Percentiles rank a stretch among this genome's conserved stretches.
phyloP scores from a whole-genome alignment of 2,329 filamentous ascomycete genomes.

The Alternaria arbusti region DNA sequence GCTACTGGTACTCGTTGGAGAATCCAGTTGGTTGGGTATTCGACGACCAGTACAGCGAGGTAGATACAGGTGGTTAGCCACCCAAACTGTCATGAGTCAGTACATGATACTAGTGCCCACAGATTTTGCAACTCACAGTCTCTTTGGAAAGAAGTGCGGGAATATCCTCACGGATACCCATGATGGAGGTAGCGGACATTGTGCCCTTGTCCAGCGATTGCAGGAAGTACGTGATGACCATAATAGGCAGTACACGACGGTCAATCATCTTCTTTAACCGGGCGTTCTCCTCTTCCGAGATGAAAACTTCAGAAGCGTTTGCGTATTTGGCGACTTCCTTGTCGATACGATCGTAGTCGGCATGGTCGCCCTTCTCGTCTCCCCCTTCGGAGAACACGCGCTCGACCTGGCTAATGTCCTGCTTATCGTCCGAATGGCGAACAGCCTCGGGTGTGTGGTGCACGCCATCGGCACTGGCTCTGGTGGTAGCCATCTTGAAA shows the following conservation, averaged over 20 bases:
- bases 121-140: conserved; percentile 26
- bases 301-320: conserved; percentile 59
- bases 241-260: conserved; percentile 69
- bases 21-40: conserved; percentile 73
- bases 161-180: conserved; percentile 60
- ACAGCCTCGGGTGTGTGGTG: conserved; percentile 22
- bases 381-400: conserved; percentile 53
- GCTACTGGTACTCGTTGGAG: conserved; percentile 70
- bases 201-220: conserved; percentile 72
- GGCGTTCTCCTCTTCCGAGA: conserved; percentile 65
- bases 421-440: conserved; percentile 27
- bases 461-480: conserved; percentile 23
- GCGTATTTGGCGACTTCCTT: conserved; percentile 75
- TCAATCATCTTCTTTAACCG: conserved; percentile 71
- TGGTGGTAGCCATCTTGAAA: conserved; percentile 28
- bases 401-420: conserved; percentile 56
- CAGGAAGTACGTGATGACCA: conserved; percentile 77
- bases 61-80: conserved; percentile 80
- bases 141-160: conserved; percentile 34
- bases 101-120: background rate
- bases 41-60: conserved; percentile 72
- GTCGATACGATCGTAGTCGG: conserved; percentile 68
- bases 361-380: conserved; percentile 58
- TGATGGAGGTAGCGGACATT: conserved; percentile 67
- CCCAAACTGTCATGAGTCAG: conserved; percentile 58